Conservation (phyloP, 2,329 filamentous ascomycete species). For the Colletotrichum agaves region DNA sequence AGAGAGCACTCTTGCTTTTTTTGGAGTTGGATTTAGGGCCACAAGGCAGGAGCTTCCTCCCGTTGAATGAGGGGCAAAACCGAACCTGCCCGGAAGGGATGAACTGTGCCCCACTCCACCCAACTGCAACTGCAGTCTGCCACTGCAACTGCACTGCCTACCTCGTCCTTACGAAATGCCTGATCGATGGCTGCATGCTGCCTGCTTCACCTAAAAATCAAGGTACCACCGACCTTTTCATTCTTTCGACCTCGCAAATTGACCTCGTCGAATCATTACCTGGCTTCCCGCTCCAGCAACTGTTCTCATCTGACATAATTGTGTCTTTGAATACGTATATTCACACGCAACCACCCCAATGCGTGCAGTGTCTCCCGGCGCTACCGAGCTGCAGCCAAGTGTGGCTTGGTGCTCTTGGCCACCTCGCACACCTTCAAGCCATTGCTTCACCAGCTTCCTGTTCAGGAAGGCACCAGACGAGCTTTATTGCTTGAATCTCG, state of each 20-base stretch:
- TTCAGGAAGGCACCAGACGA: constrained; percentile 21
- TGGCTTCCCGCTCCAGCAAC: no score
- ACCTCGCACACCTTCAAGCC: constrained; percentile 2
- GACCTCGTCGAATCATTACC: no score
- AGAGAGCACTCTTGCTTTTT: no score
- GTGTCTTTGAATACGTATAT: not conserved
- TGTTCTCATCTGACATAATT: not conserved
- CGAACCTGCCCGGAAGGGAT: not conserved
- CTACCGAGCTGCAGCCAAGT: constrained; percentile 34
- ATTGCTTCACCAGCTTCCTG: constrained; percentile 22
- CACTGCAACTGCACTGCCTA: no score
- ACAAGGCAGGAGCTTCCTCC: not conserved
- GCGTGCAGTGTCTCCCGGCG: constrained; percentile 17
- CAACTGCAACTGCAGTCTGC: not conserved
- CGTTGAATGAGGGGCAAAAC: not conserved
- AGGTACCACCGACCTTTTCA: no score
- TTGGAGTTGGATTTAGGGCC: not conserved
- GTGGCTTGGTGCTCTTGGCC: constrained; percentile 35
- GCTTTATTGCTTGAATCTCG: constrained; percentile 33
- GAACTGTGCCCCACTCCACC: not conserved
- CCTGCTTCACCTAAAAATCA: no score
- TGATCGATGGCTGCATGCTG: no score
- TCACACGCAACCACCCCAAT: constrained; percentile 1
- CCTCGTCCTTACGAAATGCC: not conserved
- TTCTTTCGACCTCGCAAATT: no score